These are phyloP conservation scores for Amniculicola lignicola DNA, from an alignment of 495 filamentous ascomycete genomes.

Conservation along the genomic window DNA sequence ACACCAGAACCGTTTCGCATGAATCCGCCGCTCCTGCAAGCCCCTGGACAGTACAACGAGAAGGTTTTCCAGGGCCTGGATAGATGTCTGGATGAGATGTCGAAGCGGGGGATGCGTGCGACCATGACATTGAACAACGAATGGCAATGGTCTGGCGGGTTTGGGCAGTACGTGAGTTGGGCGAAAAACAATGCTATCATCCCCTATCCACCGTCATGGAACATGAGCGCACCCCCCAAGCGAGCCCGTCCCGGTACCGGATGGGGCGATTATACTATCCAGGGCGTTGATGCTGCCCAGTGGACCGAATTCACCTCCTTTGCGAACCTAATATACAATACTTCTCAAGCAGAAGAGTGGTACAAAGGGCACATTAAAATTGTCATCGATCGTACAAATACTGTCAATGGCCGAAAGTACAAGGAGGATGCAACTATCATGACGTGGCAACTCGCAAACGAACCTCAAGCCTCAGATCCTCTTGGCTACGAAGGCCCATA, in stretches of 20 bases:
- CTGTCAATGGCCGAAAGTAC: conserved; percentile 32
- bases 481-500: conserved; percentile 28
- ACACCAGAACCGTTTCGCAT: conserved; percentile 34
- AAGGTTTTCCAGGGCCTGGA: conserved; percentile 33
- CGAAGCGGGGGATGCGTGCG: conserved; percentile 31
- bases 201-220: conserved; percentile 32
- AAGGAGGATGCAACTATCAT: conserved; percentile 36
- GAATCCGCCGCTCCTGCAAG: conserved; percentile 28
- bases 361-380: conserved; percentile 34
- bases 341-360: conserved; percentile 21
- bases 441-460: conserved; percentile 39
- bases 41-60: conserved; percentile 33
- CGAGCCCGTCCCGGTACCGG: conserved; percentile 21
- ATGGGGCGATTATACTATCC: conserved; percentile 31
- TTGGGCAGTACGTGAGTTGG: conserved; percentile 35
- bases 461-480: conserved; percentile 28
- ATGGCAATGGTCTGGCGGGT: conserved; percentile 36
- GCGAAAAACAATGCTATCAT: conserved; percentile 24
- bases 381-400: conserved; percentile 30
- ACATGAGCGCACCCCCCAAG: conserved; percentile 29
- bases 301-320: conserved; percentile 27
- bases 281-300: conserved; percentile 9
- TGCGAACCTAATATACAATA: conserved; percentile 32
- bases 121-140: conserved; percentile 34
- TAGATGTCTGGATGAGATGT: conserved; percentile 32